These are phyloP conservation scores for Betula pendula DNA, from an alignment of 306 rosid genomes.

Conservation along the genomic window DNA sequence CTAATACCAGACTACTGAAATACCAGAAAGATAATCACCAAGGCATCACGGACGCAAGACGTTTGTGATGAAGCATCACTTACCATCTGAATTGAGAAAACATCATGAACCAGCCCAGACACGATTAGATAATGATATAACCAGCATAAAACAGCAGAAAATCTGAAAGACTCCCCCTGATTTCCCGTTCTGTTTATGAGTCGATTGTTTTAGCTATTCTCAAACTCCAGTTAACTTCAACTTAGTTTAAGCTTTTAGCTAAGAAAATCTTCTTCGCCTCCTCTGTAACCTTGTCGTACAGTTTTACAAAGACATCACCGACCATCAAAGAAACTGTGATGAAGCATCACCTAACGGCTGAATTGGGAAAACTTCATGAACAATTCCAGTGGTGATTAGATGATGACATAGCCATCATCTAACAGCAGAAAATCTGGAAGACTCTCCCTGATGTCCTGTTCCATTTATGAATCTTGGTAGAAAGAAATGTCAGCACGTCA, in stretches of 20 bases:
- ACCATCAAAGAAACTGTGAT: too few relatives aligned
- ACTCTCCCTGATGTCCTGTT: neutral
- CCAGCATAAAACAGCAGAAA: neutral
- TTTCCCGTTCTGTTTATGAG: neutral
- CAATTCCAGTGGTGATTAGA: neutral
- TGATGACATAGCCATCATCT: neutral
- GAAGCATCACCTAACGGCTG: neutral
- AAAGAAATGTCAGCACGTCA: neutral
- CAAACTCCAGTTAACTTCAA: neutral
- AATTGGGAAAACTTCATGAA: neutral
- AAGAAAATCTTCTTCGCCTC: neutral
- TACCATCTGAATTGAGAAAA: neutral
- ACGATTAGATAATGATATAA: neutral
- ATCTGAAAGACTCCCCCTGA: neutral
- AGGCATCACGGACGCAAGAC: neutral
- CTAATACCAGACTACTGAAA: neutral
- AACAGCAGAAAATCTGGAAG: neutral
- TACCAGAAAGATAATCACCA: neutral
- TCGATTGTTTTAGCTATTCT: neutral
- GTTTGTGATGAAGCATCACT: neutral
- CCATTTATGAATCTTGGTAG: neutral
- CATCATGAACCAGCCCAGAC: neutral
- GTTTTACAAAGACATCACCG: too few relatives aligned
- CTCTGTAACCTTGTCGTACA: too few relatives aligned
- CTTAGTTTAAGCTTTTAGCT: neutral